Percentiles rank a stretch among this genome's conserved stretches.
These are phyloP conservation scores for Liquidambar formosana DNA, from an alignment of 164 flowering plant species.

Conservation along the genomic window DNA sequence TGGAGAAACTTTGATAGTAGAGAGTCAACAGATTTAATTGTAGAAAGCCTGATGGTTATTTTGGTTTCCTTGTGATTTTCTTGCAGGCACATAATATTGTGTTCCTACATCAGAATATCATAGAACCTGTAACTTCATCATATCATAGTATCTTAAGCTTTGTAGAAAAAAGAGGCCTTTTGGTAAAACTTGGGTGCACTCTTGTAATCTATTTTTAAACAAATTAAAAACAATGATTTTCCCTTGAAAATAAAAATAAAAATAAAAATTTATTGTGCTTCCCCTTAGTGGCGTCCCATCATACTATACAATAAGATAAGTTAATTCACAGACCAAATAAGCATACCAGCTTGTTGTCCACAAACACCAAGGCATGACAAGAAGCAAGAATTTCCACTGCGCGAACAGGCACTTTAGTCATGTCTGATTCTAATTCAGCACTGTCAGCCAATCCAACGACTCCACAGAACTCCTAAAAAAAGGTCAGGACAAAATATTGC, in stretches of 20 bases:
- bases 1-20: not conserved
- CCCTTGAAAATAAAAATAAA: too few species aligned
- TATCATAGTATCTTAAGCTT: not conserved
- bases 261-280: not conserved
- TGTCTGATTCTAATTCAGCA: constrained; percentile 64
- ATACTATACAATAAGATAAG: too few species aligned
- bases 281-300: not conserved
- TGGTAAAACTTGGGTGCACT: not conserved
- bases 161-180: not conserved
- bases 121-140: not conserved
- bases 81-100: not conserved
- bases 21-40: not conserved
- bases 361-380: constrained; percentile 97
- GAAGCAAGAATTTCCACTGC: constrained; percentile 84
- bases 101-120: not conserved
- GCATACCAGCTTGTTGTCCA: constrained; percentile 92
- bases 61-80: not conserved
- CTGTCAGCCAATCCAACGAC: constrained; percentile 66
- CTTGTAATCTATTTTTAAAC: too few species aligned
- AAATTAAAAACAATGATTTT: not conserved
- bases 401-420: constrained; percentile 65
- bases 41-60: not conserved
- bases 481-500: not conserved
- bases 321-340: not conserved
- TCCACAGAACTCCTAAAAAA: constrained; percentile 80